Conservation (phyloP, 306 rosid species). For the Macrotyloma uniflorum region DNA sequence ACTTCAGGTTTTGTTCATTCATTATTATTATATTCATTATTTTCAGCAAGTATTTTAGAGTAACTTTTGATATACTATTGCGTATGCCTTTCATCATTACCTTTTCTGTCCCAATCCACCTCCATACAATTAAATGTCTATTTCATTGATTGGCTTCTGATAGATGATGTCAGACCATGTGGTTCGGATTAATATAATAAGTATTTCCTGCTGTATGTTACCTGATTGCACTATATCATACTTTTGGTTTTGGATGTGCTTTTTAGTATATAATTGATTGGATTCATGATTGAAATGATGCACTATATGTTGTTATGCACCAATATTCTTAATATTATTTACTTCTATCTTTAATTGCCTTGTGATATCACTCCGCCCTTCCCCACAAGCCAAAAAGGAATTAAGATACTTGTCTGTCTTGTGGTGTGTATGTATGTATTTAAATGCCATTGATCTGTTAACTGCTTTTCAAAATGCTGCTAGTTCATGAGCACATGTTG, state of each 20-base stretch:
- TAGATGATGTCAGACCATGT: not conserved
- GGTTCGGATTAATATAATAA: not conserved
- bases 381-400: not conserved
- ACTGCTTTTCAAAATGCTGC: not conserved
- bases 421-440: not conserved
- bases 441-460: not conserved
- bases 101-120: not conserved
- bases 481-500: not conserved
- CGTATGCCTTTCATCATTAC: conserved; percentile 1
- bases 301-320: not conserved
- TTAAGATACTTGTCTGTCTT: not conserved
- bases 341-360: conserved; percentile 6
- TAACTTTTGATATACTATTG: not conserved
- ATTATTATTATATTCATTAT: not conserved
- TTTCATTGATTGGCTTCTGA: conserved; percentile 10
- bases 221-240: not conserved
- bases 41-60: not conserved
- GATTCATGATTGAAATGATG: not conserved
- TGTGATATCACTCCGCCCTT: not conserved
- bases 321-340: not conserved
- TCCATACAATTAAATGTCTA: not conserved
- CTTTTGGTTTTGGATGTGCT: conserved; percentile 16
- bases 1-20: conserved; percentile 64
- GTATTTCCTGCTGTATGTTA: not conserved
- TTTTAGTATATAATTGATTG: not conserved